These are phyloP conservation scores for Sugiyamaella xylanicola DNA, from an alignment of 1,139 yeast species.

Conservation along the genomic window DNA sequence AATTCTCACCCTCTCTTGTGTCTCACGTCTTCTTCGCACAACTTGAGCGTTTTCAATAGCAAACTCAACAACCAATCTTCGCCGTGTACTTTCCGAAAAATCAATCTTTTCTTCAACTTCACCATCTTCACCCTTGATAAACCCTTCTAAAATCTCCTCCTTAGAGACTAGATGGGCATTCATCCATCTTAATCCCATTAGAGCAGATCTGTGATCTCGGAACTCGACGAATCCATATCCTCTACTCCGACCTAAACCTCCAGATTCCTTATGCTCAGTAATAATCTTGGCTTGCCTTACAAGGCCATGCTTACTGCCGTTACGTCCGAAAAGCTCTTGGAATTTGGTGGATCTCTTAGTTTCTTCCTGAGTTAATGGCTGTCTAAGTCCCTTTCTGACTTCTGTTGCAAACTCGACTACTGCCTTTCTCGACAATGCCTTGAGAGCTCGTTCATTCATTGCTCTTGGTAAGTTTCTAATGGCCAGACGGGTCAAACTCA, in stretches of 20 bases:
- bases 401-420: conserved; percentile 95
- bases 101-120: conserved; percentile 45
- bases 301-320: conserved; percentile 78
- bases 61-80: conserved; percentile 89
- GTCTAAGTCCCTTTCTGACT: conserved; percentile 73
- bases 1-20: conserved; percentile 32
- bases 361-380: conserved; percentile 89
- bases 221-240: conserved; percentile 96
- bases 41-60: conserved; percentile 95
- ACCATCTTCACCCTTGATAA: conserved; percentile 51
- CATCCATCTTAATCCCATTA: conserved; percentile 96
- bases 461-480: conserved; percentile 91
- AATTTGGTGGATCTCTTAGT: conserved; percentile 72
- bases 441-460: conserved; percentile 83
- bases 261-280: conserved; percentile 87
- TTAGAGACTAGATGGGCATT: conserved; percentile 84
- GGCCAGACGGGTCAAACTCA: conserved; percentile 91
- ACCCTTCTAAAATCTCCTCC: conserved; percentile 70
- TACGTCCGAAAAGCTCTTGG: conserved; percentile 54
- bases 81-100: conserved; percentile 51
- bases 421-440: conserved; percentile 91
- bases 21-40: conserved; percentile 82
- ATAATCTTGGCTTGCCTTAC: conserved; percentile 92
- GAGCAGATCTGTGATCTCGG: conserved; percentile 88
- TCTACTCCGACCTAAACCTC: conserved; percentile 86